Evolutionary conservation across 2,329 filamentous ascomycete genomes (phyloP), one percentile per base, ranked within the genome.

Genomic region (Dactylellina drechsleri): DNA sequence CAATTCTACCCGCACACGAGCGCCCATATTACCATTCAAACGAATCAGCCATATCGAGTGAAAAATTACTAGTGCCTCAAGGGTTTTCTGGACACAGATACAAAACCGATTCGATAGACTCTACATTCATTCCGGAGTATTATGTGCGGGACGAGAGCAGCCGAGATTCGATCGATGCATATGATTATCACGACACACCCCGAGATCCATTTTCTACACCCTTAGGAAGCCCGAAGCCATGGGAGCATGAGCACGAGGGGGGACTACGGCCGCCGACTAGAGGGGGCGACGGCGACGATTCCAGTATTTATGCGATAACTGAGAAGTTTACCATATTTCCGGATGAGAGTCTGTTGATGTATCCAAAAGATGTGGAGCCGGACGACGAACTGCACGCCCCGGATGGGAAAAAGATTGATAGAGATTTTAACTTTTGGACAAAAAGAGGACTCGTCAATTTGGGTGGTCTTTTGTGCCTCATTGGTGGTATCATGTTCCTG

Each of bases 261-360:
- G 47, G 64, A 4, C 43, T 68, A 13, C 57, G 71, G 87, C 85
- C n/a, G 90, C 87, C 78, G 87, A 90, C 53, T 88, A 90, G 26
- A 86, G 47, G 47, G 5, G 23, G 23, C 4, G 89, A 18, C 84
- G 85, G 78, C 82, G 72, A 78, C 40, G 20, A 71, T 16, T 41
- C 91, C 62, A 91, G 90, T 79, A 91, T 89, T 0, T 89, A 91
- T 82, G 91, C 89, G 0, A 89, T 91, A 2, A 88, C 88, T 15
- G 88, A 91, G 79, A 91, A 91, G 81, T 91, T 89, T 81, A 91
- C 90, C 79, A 91, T 92, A 62, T 84, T 87, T 80, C 89, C 90
- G 0, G 89, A 88, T 1, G 87, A 88, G 13, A 88, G 88, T 4
- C 82, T 91, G 61, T 80, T 92, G 47, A 82, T 91, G 18, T 91